Evolutionary conservation across 306 rosid species (phyloP), one percentile per base, ranked within the genome.

Genomic region (Datisca glomerata): DNA sequence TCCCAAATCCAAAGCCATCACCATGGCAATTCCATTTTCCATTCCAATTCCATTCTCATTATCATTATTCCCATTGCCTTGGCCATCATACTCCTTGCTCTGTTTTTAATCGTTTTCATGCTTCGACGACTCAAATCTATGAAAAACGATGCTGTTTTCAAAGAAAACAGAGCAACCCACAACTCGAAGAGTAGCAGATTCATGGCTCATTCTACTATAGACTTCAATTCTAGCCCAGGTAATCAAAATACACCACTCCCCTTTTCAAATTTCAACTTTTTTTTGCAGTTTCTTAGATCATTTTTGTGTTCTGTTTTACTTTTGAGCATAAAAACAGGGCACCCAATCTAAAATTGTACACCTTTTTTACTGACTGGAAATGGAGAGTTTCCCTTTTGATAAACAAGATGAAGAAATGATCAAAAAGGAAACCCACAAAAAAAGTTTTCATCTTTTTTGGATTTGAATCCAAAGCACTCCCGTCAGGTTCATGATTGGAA

Each of bases 161-260:
- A 68, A 63, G 79, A 70, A 34, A 65, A 45, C 21, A 60, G 41
- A 1, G 28, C 14, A 69, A 51, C 71, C 67, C 50, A 49, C 61
- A 62, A 62, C 43, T 32, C 62, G 55, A n/a, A n/a, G n/a, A 75
- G 71, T 51, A 36, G 60, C 68, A 74, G 81, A 58, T 70, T 70
- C 75, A 64, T 68, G n/a, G 43, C 66, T 45, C 77, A 78, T 50
- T 58, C 79, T 43, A 31, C 75, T 2, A 42, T 66, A 51, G 64
- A 44, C 50, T 53, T 66, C 60, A 50, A 60, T 36, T 61, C 76
- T 41, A 91, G 93, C 70, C 98, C 96, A 61, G 98, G 98, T 87
- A 61, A 54, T 42, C 20, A 3, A 20, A n/a, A 1, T 19, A 12
- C 17, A 31, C 16, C 19, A 3, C 18, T 37, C 49, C 18, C 17